These are phyloP conservation scores for Diaporthe citrichinensis DNA, from an alignment of 2,329 filamentous ascomycete genomes.

Conservation along the genomic window DNA sequence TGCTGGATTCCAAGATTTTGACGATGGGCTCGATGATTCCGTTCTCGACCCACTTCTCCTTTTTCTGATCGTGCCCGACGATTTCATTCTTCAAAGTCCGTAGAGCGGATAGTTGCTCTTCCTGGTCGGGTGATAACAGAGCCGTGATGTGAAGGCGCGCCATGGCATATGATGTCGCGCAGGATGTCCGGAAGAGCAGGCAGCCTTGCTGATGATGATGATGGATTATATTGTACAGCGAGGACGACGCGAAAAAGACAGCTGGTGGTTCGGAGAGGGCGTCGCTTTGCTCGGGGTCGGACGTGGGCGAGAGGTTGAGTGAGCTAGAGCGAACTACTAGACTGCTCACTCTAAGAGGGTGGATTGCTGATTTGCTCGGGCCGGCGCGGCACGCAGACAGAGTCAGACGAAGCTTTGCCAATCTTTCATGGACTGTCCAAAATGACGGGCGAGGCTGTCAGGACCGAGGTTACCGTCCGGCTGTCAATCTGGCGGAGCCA, in stretches of 20 bases:
- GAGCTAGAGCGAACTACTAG: neutral
- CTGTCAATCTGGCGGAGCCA: neutral
- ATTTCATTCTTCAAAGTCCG: slow-evolving; percentile 88
- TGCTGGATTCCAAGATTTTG: slow-evolving; percentile 58
- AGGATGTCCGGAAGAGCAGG: neutral
- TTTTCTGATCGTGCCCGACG: slow-evolving; percentile 88
- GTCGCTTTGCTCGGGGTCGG: slow-evolving; percentile 7
- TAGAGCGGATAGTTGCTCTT: slow-evolving; percentile 73
- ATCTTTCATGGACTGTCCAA: neutral
- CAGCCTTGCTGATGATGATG: neutral
- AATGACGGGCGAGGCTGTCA: neutral
- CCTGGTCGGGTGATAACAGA: slow-evolving; percentile 64
- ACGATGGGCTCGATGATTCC: slow-evolving; percentile 76
- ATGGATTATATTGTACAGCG: neutral
- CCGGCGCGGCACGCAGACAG: slow-evolving; percentile 16
- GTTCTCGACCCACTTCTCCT: slow-evolving; percentile 81
- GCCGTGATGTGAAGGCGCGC: slow-evolving; percentile 66
- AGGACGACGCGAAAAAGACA: neutral
- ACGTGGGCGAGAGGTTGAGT: neutral
- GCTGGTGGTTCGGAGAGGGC: neutral
- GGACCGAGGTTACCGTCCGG: slow-evolving; percentile 6
- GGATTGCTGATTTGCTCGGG: slow-evolving; percentile 4
- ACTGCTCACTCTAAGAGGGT: neutral
- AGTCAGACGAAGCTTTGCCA: slow-evolving; percentile 23
- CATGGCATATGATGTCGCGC: slow-evolving; percentile 57